These are phyloP conservation scores for Dictyostelium brefeldianum DNA, from an alignment of 78 protist species.

Conservation along the genomic window DNA sequence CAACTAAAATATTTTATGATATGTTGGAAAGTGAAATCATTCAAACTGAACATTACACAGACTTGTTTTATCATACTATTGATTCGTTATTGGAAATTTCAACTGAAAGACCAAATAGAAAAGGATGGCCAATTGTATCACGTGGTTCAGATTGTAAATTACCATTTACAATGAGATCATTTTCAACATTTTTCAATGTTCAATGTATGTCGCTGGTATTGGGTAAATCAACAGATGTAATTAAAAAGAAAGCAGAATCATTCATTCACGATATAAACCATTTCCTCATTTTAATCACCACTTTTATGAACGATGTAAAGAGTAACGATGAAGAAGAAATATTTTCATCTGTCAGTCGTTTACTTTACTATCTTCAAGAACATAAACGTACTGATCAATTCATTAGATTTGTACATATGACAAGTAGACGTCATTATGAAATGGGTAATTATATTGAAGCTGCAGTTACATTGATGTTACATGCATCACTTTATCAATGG, in stretches of 20 bases:
- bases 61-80: conserved; percentile 27
- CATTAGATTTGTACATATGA: conserved; percentile 61
- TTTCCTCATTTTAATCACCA: conserved; percentile 28
- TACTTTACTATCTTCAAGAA: conserved; percentile 47
- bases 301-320: conserved; percentile 63
- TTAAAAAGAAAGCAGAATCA: conserved; percentile 43
- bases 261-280: conserved; percentile 44
- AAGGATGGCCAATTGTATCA: conserved; percentile 49
- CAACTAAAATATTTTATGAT: conserved; percentile 69
- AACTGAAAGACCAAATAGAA: neutral
- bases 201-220: conserved; percentile 59
- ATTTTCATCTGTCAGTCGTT: conserved; percentile 25
- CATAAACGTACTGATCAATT: conserved; percentile 49
- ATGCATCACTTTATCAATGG: conserved; percentile 81
- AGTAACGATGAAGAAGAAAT: conserved; percentile 63
- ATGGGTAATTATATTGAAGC: conserved; percentile 74
- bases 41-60: conserved; percentile 36
- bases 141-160: conserved; percentile 32
- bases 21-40: conserved; percentile 70
- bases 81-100: conserved; percentile 37
- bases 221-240: conserved; percentile 21
- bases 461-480: conserved; percentile 43
- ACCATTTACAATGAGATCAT: conserved; percentile 43
- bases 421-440: conserved; percentile 52
- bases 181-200: conserved; percentile 39